Percentiles rank a stretch among this genome's conserved stretches.
Conservation (phyloP, 169 alveolate genomes). For the Cryptosporidium viatorum region DNA sequence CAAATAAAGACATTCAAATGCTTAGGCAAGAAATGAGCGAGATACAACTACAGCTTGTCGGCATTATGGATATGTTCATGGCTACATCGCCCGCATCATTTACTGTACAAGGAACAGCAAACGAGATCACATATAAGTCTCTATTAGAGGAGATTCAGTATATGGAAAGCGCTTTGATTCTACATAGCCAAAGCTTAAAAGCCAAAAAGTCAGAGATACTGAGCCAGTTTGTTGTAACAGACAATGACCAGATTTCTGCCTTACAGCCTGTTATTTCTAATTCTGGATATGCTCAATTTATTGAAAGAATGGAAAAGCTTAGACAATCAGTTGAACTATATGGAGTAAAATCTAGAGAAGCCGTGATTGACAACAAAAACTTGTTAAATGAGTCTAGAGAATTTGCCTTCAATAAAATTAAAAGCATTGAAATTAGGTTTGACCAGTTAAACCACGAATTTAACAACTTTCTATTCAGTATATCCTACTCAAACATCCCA, state of each 20-base stretch:
- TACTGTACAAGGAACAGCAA: slow-evolving; percentile 62
- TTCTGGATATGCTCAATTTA: slow-evolving; percentile 20
- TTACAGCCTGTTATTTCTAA: slow-evolving; percentile 47
- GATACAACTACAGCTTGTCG: slow-evolving; percentile 44
- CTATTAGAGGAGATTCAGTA: slow-evolving; percentile 55
- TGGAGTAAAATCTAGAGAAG: slow-evolving; percentile 37
- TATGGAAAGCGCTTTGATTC: slow-evolving; percentile 18
- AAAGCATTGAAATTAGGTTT: slow-evolving; percentile 27
- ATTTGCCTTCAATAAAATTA: slow-evolving; percentile 42
- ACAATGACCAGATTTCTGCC: background rate
- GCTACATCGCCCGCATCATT: slow-evolving; percentile 69
- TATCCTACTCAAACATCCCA: slow-evolving; percentile 13
- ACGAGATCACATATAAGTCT: slow-evolving; percentile 45
- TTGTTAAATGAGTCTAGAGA: slow-evolving; percentile 14
- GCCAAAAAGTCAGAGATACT: background rate
- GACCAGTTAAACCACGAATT: slow-evolving; percentile 51
- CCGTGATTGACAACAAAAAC: slow-evolving; percentile 20
- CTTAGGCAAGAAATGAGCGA: slow-evolving; percentile 41
- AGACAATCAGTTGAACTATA: slow-evolving; percentile 33
- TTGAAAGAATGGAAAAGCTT: slow-evolving; percentile 58
- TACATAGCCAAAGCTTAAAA: slow-evolving; percentile 19
- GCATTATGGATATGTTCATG: slow-evolving; percentile 64
- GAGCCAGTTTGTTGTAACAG: background rate
- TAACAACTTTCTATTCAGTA: slow-evolving; percentile 25
- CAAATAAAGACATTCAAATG: slow-evolving; percentile 34